Evolutionary conservation across 1,139 yeast genomes (phyloP).

Genomic region (Magnusiomyces paraingens): DNA sequence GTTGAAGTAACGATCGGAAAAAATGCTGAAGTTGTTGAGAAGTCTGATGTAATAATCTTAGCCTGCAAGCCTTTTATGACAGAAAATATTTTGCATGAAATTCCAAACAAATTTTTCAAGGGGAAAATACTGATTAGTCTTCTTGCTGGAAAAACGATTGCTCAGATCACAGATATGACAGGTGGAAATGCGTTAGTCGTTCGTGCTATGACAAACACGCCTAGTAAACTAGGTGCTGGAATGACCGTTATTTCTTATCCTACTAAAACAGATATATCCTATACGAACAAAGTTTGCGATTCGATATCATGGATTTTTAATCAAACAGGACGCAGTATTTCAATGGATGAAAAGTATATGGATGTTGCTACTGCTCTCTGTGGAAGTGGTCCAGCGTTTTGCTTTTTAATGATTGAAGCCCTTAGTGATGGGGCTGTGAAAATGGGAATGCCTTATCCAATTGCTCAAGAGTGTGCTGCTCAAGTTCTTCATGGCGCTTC

Average conservation of each 20-base stretch:
- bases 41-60: conserved; percentile 65
- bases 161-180: conserved; percentile 52
- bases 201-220: conserved; percentile 97
- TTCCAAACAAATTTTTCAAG: conserved; percentile 40
- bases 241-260: conserved; percentile 70
- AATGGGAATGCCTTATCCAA: conserved; percentile 86
- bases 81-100: conserved; percentile 43
- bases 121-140: conserved; percentile 70
- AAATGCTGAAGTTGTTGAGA: conserved; percentile 52
- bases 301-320: conserved; percentile 49
- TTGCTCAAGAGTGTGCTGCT: conserved; percentile 85
- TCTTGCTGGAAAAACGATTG: conserved; percentile 88
- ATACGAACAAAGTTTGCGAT: conserved; percentile 42
- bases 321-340: conserved; percentile 47
- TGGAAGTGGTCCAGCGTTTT: conserved; percentile 97
- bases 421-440: conserved; percentile 91
- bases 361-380: conserved; percentile 94
- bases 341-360: conserved; percentile 67
- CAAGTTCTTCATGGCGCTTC: conserved; percentile 97
- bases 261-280: conserved; percentile 33
- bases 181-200: conserved; percentile 46
- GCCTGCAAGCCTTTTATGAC: conserved; percentile 87
- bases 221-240: conserved; percentile 84
- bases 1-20: conserved; percentile 51
- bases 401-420: conserved; percentile 82